Base-by-base conservation (phyloP, 2,329 filamentous ascomycete species). In the Furcasterigmium sp. region DNA sequence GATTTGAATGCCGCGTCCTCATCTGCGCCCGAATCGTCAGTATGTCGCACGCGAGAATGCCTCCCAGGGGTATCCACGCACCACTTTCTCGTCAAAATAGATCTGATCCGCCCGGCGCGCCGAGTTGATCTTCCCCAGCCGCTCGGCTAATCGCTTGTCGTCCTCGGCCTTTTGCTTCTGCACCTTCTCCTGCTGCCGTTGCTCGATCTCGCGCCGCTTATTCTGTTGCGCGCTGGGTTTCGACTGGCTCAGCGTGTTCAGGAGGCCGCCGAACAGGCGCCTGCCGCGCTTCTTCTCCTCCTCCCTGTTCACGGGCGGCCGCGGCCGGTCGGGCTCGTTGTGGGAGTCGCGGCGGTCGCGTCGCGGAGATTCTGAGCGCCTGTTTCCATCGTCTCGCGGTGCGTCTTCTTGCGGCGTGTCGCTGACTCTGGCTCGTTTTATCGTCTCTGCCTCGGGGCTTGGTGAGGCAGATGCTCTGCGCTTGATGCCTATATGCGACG, bases 271-370 rank as follows among this genome's bases (percentile, higher is more conserved):
- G 59, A 96, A 96, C 47, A 97, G 73, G 42, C 91, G 79, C 63
- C 87, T 85, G 18, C 87, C 87, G 29, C 91, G 84, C 60, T 87
- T 89, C 62, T 84, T 88, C 60, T 97, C 91, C 56, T 94, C 86
- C 45, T 82, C 48, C 32, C 34, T 51, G 14, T 46, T 47, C 3
- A 40, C 5, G 7, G 39, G 11, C 8, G 61, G 65, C 38, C 70
- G 26, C 11, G 4, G 66, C 41, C 64, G 60, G 42, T 65, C 56
- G 43, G 54, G 39, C 26, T 50, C 39, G 46, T 45, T 43, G 20
- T 49, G 26, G 38, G 51, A 46, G 26, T 49, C 41, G 39, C 18
- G 13, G 19, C 66, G 41, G 74, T 65, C 44, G 60, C 65, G 40
- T 70, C 67, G 40, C 64, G 60, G 41, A 43, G 54, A 39, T 23